Conservation (phyloP, 2,329 filamentous ascomycete species). For the Botrytis tulipae region DNA sequence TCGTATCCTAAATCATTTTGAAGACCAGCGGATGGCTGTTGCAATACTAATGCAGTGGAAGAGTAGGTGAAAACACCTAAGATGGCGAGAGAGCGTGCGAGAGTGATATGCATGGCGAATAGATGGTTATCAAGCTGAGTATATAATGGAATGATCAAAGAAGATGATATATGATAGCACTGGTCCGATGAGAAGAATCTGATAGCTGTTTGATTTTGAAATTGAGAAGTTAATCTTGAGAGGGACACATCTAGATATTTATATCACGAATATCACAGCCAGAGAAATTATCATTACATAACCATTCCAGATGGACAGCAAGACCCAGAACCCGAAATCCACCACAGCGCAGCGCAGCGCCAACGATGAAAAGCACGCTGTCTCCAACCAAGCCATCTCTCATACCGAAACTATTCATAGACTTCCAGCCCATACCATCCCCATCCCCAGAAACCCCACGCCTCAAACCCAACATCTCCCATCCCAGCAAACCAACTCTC, state of each 20-base stretch:
- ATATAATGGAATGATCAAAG: not conserved
- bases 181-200: not conserved
- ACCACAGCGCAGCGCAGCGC: not conserved
- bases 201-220: too few relatives aligned
- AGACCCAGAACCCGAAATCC: too few relatives aligned
- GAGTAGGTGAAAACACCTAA: not conserved
- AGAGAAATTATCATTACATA: accelerated
- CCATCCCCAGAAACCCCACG: not conserved
- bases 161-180: not conserved
- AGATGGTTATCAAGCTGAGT: too few relatives aligned
- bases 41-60: not conserved
- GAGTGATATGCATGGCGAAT: not conserved
- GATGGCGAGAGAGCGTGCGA: not conserved
- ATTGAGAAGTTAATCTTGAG: too few relatives aligned
- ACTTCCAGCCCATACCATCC: too few relatives aligned
- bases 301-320: not conserved
- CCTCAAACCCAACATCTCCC: too few relatives aligned
- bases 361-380: too few relatives aligned
- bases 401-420: not conserved
- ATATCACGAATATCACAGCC: not conserved
- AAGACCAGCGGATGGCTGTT: not conserved
- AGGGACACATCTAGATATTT: too few relatives aligned
- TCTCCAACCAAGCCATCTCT: not conserved
- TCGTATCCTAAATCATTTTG: not conserved
- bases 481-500: too few relatives aligned